These are phyloP conservation scores for Termitomyces sp. DNA, from an alignment of 768 basidiomycete species.

Conservation along the genomic window DNA sequence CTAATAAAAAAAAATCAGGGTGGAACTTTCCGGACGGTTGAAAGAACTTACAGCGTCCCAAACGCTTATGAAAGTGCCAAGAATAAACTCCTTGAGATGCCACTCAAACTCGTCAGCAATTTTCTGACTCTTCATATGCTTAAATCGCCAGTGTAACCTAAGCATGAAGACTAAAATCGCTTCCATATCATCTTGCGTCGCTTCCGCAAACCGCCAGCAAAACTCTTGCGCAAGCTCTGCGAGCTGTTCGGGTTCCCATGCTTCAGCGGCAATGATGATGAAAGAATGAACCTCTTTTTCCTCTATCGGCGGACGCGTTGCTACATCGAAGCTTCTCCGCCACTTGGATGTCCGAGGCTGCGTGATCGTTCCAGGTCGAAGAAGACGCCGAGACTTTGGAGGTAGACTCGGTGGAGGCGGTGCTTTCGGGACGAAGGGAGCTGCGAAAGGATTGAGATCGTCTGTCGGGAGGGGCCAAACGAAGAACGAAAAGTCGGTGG, in stretches of 20 bases:
- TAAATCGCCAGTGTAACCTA: slow-evolving; percentile 13
- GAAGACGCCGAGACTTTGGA: slow-evolving; percentile 14
- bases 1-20: slow-evolving; percentile 8
- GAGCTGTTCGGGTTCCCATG: slow-evolving; percentile 16
- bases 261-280: slow-evolving; percentile 13
- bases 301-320: slow-evolving; percentile 1
- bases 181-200: slow-evolving; percentile 6
- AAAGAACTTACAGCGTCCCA: slow-evolving; percentile 22
- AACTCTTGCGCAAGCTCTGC: slow-evolving; percentile 20
- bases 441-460: slow-evolving; percentile 12
- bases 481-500: background rate
- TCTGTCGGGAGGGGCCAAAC: slow-evolving; percentile 8
- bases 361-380: slow-evolving; percentile 14
- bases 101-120: slow-evolving; percentile 16
- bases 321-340: slow-evolving; percentile 16
- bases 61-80: slow-evolving; percentile 20
- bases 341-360: slow-evolving; percentile 14
- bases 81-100: slow-evolving; percentile 18
- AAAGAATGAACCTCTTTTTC: slow-evolving; percentile 15
- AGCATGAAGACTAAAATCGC: slow-evolving; percentile 11
- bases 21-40: background rate
- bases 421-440: slow-evolving; percentile 12
- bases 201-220: slow-evolving; percentile 18
- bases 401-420: background rate
- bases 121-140: slow-evolving; percentile 12